Base-by-base conservation (phyloP, 352 stramenopile genomes). In the Globisporangium sylvaticum region DNA sequence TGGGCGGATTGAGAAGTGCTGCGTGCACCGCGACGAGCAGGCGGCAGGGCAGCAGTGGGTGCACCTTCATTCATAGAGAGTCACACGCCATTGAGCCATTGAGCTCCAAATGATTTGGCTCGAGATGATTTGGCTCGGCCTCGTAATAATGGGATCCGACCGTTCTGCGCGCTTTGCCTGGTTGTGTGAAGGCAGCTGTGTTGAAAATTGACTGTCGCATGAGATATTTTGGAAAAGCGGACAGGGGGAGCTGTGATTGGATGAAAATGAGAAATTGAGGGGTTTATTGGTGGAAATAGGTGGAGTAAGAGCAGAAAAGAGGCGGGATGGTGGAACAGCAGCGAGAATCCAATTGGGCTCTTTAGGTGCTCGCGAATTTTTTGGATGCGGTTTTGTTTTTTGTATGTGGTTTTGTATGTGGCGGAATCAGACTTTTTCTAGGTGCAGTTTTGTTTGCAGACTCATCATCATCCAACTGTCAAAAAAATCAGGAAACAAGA, bases 171-270 rank as follows among this genome's bases (percentile, higher is more conserved):
- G 18, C 20, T 22, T 7, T 22, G 39, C 15, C 39, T 48, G 39
- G n/a, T 22, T 22, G 18, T 50, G 42, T 50, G 42, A 50, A 48
- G 34, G 42, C 42, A 50, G 42, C 42, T 50, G 42, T 50, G 42
- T 8, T 24, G 20, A 6, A 50, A 22, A 24, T 50, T 24, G 42
- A 4, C 42, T 59, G 53, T 59, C 27, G 14, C 53, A 59, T 25
- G 54, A 59, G 54, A 59, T 59, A 39, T 42, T 59, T 59, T 42
- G 54, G 54, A 59, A 22, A 37, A 37, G 24, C 27, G 52, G 15
- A 12, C 10, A 32, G 9, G 31, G 37, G 2, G 1, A 4, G 9
- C 12, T 18, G 3, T 18, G n/a, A 55, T 55, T 55, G 48, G 48
- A 25, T 55, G n/a, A 55, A 55, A 55, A 29, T 14, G n/a, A 7